Evolutionary conservation across 305 asterid genomes (phyloP).

Genomic region (Rubia tinctorum): DNA sequence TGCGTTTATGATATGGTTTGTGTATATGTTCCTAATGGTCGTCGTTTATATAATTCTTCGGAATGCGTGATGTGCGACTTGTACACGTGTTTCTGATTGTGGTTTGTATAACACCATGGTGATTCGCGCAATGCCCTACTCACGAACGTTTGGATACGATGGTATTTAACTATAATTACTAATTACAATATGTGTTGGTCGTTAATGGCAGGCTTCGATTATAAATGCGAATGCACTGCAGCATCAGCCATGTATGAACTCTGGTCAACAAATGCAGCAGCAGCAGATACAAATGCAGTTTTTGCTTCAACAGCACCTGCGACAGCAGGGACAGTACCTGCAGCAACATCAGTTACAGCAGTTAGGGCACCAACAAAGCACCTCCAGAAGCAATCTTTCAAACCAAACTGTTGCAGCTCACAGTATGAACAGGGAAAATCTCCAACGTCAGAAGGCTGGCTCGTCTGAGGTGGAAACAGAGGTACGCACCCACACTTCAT

Average conservation of each 20-base stretch:
- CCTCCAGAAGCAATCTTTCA: conserved; percentile 2
- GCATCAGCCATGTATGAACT: neutral
- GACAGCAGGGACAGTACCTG: conserved; percentile 9
- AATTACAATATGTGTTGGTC: neutral
- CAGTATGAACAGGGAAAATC: conserved; percentile 2
- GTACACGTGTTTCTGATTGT: too few relatives aligned
- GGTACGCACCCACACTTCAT: conserved; percentile 8
- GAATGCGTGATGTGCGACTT: too few relatives aligned
- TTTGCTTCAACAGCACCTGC: conserved; percentile 12
- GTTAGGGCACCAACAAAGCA: conserved; percentile 11
- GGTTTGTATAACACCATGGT: too few relatives aligned
- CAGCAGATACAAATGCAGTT: conserved; percentile 15
- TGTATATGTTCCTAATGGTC: too few relatives aligned
- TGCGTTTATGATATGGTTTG: too few relatives aligned
- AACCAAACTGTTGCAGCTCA: conserved; percentile 21
- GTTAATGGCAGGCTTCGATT: conserved; percentile 7
- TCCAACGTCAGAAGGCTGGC: conserved; percentile 1
- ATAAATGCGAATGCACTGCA: conserved; percentile 16
- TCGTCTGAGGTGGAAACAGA: conserved; percentile 14
- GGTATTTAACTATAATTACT: neutral
- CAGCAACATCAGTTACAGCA: conserved; percentile 21
- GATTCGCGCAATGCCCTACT: too few relatives aligned
- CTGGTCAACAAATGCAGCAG: neutral
- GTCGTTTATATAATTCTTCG: too few relatives aligned
- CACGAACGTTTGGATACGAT: too few relatives aligned